A percentile compares a stretch with the other conserved stretches of the same genome.
These are phyloP conservation scores for Pseudogymnoascus sp. DNA, from an alignment of 2,329 filamentous ascomycete species.

Conservation along the genomic window DNA sequence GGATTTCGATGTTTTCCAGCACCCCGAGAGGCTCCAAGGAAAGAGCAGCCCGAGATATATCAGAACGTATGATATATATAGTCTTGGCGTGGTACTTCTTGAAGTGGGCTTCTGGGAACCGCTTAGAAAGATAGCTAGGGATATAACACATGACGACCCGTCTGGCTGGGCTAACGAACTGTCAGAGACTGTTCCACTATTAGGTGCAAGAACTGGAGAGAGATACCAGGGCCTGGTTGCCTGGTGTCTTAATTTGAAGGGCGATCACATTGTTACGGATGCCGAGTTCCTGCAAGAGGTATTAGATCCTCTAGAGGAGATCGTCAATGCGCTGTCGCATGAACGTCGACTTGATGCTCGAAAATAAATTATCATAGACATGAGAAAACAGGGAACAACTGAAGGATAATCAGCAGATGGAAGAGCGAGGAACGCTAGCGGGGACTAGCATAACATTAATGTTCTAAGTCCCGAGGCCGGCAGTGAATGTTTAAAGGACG, in stretches of 20 bases:
- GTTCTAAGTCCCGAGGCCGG: background rate
- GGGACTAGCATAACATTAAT: background rate
- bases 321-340: background rate
- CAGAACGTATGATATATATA: constrained; percentile 11
- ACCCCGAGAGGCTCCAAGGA: background rate
- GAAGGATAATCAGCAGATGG: background rate
- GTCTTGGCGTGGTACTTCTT: constrained; percentile 10
- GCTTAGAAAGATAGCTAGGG: background rate
- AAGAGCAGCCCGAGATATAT: background rate
- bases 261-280: background rate
- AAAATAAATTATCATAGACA: background rate
- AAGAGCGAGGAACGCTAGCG: background rate
- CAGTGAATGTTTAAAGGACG: background rate
- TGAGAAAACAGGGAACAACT: background rate
- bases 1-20: constrained; percentile 5
- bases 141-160: background rate
- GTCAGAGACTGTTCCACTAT: background rate
- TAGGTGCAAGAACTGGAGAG: constrained; percentile 3
- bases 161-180: background rate
- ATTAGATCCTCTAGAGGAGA: constrained; percentile 1
- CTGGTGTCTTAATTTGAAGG: constrained; percentile 7
- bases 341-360: background rate
- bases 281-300: background rate
- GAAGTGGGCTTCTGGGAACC: constrained; percentile 9
- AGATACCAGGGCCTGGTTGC: background rate